A percentile compares a stretch with the other conserved stretches of the same genome.
phyloP scores from a whole-genome alignment of 2,329 filamentous ascomycete genomes.

The Sporothrix variecibatus region DNA sequence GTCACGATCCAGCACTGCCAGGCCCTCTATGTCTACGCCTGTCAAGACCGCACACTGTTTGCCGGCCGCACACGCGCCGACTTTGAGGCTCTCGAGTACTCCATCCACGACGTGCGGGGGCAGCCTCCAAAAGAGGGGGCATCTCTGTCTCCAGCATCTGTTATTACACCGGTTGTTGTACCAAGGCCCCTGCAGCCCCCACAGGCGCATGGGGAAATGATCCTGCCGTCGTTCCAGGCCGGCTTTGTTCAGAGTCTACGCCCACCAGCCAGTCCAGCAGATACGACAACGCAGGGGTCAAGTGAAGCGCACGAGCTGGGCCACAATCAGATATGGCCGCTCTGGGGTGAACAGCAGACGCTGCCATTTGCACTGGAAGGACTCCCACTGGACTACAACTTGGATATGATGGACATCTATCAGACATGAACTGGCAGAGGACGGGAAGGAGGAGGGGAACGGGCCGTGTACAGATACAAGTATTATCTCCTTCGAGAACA shows the following conservation, averaged over 20 bases:
- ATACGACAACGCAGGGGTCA: neutral
- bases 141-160: neutral
- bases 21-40: constrained; percentile 19
- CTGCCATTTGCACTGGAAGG: constrained; percentile 25
- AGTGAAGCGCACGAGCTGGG: neutral
- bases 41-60: constrained; percentile 16
- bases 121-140: constrained; percentile 13
- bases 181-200: neutral
- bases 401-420: constrained; percentile 22
- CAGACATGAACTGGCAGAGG: neutral
- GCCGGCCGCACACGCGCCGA: constrained; percentile 24
- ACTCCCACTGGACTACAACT: constrained; percentile 20
- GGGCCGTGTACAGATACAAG: no score
- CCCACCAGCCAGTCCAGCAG: neutral
- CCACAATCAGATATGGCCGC: constrained; percentile 19
- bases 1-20: constrained; percentile 25
- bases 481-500: neutral
- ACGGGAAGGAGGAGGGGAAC: neutral
- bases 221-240: neutral
- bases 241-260: neutral
- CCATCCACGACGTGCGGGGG: constrained; percentile 27
- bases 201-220: neutral
- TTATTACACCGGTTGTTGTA: neutral
- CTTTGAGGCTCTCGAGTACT: constrained; percentile 27
- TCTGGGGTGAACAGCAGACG: constrained; percentile 25